Percentiles rank a stretch among this genome's conserved stretches.
Evolutionary conservation across 306 rosid genomes (phyloP).

Genomic region (Quercus dentata): DNA sequence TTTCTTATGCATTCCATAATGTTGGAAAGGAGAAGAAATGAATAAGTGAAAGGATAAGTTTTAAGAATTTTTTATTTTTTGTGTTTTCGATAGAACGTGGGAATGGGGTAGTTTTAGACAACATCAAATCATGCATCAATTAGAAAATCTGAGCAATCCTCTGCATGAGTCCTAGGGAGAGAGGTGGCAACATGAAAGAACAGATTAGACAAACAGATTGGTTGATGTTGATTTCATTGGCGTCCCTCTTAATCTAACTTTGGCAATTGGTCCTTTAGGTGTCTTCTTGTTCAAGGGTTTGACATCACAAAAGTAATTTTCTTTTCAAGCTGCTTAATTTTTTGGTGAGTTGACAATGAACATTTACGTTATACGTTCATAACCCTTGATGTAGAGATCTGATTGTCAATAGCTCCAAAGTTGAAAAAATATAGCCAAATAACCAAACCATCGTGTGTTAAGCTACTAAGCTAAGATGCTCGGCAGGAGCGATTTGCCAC

Average conservation of each 20-base stretch:
- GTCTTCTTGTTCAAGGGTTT: constrained; percentile 52
- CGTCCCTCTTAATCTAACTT: constrained; percentile 53
- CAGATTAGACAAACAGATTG: constrained; percentile 37
- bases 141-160: constrained; percentile 73
- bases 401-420: neutral
- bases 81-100: too few species aligned
- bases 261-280: constrained; percentile 68
- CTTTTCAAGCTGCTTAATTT: neutral
- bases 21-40: too few species aligned
- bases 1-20: too few species aligned
- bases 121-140: constrained; percentile 79
- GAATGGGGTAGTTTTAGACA: constrained; percentile 16
- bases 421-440: neutral
- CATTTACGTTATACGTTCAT: neutral
- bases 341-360: neutral
- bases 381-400: neutral
- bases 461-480: too few species aligned
- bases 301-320: constrained; percentile 46
- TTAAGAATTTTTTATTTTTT: too few species aligned
- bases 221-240: constrained; percentile 41
- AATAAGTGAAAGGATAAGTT: too few species aligned
- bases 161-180: constrained; percentile 64
- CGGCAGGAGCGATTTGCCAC: too few species aligned
- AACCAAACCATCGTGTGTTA: too few species aligned
- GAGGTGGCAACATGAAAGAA: constrained; percentile 48